Evolutionary conservation across 805 yeast genomes (phyloP), one percentile per base, ranked within the genome.

Genomic region (Blastobotrys mokoenaii): DNA sequence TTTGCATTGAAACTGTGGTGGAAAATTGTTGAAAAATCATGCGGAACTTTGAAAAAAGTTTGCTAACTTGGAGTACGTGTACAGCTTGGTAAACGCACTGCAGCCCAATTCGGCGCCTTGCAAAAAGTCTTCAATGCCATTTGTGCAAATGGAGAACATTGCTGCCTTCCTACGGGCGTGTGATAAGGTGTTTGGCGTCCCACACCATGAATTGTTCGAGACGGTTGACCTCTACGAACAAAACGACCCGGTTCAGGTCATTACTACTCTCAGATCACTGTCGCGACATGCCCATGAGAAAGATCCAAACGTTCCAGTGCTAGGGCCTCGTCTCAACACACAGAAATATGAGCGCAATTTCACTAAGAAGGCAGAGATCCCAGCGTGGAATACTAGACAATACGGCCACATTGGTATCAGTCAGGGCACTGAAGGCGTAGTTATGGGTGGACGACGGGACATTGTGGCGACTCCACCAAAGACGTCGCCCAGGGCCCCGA

Each of bases 151-250:
- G 96, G 95, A 86, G 57, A 85, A 85, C 56, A 84, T 86, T 30
- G 77, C 86, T 41, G 76, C 76, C 51, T 86, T 86, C 56, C 65
- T 86, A 33, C 64, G 70, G 4, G 77, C 80, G 45, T 79, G 87
- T 41, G 75, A 79, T 51, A 44, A 59, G 3, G 68, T 79, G 43
- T 27, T 45, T 15, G 90, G 90, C 2, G 79, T 86, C 2, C 85
- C 88, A 4, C 82, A 83, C 52, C 88, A 84, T 58, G 95, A 86
- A 59, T 64, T 83, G 41, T 86, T 86, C 60, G 88, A 82, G 53
- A 86, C 95, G 0, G 66, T 73, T 5, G 95, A 86, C 60, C 67
- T 86, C 46, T 86, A 68, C 52, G 95, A 86, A 58, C 63, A 66
- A 25, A 73, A 76, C 52, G 94, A 86, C 59, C 87, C 90, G 0